These are phyloP conservation scores for Craspedostauros australis DNA, from an alignment of 108 stramenopile genomes.

Conservation along the genomic window DNA sequence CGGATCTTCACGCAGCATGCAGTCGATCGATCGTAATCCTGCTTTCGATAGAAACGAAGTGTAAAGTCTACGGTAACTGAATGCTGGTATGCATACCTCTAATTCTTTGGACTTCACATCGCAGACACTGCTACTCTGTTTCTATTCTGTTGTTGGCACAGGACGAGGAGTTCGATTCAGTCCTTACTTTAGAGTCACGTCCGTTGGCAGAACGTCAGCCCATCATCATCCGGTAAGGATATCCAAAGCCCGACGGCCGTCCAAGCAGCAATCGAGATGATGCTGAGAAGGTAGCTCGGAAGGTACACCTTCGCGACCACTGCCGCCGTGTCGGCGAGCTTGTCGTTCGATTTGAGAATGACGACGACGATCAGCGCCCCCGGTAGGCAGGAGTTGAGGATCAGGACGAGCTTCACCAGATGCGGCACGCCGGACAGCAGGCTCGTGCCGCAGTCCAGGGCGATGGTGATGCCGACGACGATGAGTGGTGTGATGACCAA, in stretches of 20 bases:
- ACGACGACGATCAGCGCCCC: conserved; percentile 62
- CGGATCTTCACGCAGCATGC: no score
- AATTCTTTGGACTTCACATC: no score
- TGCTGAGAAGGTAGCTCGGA: conserved; percentile 49
- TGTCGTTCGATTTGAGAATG: conserved; percentile 44
- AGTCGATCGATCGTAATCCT: no score
- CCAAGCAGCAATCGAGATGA: conserved; percentile 69
- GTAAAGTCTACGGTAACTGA: no score
- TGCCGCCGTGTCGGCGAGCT: conserved; percentile 47
- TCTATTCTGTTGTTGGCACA: no score
- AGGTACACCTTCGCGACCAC: conserved; percentile 57
- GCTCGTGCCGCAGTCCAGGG: conserved; percentile 42
- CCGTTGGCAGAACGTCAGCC: conserved; percentile 10
- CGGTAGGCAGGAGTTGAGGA: conserved; percentile 57
- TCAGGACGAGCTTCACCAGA: conserved; percentile 55
- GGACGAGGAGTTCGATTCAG: no score
- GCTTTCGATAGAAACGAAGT: no score
- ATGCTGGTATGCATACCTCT: no score
- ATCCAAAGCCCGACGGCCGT: conserved; percentile 54
- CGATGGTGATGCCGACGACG: conserved; percentile 42
- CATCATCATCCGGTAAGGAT: conserved; percentile 44
- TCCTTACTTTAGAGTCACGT: background rate
- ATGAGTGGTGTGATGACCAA: conserved; percentile 52
- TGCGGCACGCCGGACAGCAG: conserved; percentile 35
- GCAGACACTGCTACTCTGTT: no score